Evolutionary conservation across 176 grass and related monocot species (phyloP).

Genomic region (Oryza glaberrima): DNA sequence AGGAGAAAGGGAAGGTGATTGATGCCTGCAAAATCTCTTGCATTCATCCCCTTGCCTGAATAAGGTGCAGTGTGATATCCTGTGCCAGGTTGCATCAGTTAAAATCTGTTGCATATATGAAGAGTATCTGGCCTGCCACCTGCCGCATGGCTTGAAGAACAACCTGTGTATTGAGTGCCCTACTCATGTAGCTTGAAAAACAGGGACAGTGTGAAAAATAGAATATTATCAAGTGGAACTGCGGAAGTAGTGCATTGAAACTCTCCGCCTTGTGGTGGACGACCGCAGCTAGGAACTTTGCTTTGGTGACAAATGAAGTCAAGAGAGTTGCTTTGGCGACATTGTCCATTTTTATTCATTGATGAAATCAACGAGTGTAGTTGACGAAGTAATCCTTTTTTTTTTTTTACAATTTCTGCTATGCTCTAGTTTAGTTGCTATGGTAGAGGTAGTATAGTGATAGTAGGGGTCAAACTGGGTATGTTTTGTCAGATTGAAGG

Average conservation of each 20-base stretch:
- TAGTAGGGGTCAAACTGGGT: not conserved
- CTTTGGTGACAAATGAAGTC: not conserved
- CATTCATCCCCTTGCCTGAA: constrained; percentile 23
- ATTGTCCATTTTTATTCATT: not conserved
- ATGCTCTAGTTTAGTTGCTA: not conserved
- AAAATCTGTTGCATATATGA: not conserved
- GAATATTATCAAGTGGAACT: constrained; percentile 2
- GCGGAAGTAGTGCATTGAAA: not conserved
- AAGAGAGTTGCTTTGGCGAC: not conserved
- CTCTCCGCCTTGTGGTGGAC: not conserved
- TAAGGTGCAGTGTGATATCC: constrained; percentile 10
- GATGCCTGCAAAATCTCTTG: not conserved
- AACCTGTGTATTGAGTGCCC: not conserved
- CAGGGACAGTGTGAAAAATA: constrained; percentile 5
- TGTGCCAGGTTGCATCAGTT: constrained; percentile 4
- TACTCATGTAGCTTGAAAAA: constrained; percentile 19
- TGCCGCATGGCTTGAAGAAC: not conserved
- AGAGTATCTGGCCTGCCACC: not conserved
- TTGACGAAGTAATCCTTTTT: too few relatives aligned
- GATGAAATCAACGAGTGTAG: not conserved
- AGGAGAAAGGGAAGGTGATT: constrained; percentile 70
- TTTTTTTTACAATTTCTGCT: not conserved
- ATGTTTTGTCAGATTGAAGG: not conserved
- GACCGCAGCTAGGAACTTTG: not conserved
- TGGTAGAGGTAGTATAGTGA: too few relatives aligned